phyloP scores from a whole-genome alignment of 257 asterid genomes.

The Solanum chaucha region DNA sequence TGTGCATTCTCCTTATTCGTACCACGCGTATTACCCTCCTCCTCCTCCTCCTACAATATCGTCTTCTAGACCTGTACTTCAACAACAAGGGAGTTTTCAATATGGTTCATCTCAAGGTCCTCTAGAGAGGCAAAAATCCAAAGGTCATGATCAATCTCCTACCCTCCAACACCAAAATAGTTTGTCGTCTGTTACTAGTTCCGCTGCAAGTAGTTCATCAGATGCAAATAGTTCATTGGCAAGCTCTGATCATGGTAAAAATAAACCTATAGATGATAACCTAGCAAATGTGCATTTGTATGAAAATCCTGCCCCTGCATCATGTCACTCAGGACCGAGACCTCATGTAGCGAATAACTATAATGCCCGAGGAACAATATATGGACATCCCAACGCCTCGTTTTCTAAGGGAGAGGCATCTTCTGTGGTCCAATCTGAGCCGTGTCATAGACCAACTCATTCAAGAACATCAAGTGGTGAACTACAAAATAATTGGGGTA shows the following conservation, averaged over 20 bases:
- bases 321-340: constrained; percentile 51
- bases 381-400: constrained; percentile 36
- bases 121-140: constrained; percentile 30
- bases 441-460: constrained; percentile 10
- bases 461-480: constrained; percentile 9
- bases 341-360: constrained; percentile 19
- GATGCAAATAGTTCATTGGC: not conserved
- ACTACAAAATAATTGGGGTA: constrained; percentile 13
- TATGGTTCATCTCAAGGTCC: constrained; percentile 25
- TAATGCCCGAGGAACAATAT: constrained; percentile 21
- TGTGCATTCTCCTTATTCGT: constrained; percentile 28
- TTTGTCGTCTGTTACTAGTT: constrained; percentile 4
- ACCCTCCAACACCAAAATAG: constrained; percentile 33
- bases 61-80: constrained; percentile 22
- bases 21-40: constrained; percentile 36
- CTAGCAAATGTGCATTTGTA: constrained; percentile 45
- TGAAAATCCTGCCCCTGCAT: constrained; percentile 30
- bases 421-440: constrained; percentile 10
- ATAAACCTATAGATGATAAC: constrained; percentile 40
- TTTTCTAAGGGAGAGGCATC: constrained; percentile 49
- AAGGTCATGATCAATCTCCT: constrained; percentile 10
- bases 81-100: constrained; percentile 35
- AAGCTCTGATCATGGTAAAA: constrained; percentile 19
- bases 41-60: constrained; percentile 8
- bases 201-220: constrained; percentile 1